phyloP scores from a whole-genome alignment of 2,329 filamentous ascomycete genomes.

The Chaetomium globosum region DNA sequence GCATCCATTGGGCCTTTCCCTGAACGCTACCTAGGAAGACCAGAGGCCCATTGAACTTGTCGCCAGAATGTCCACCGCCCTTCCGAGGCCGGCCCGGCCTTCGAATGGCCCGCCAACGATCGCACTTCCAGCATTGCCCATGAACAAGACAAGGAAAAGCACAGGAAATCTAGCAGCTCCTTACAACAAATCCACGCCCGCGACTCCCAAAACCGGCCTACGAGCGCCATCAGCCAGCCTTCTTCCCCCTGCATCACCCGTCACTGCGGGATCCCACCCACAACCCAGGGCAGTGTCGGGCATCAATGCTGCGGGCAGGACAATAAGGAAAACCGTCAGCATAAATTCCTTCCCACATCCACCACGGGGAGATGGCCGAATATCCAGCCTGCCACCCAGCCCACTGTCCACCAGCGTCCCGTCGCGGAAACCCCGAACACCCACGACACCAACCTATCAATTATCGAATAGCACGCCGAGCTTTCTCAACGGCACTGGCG shows the following conservation, averaged over 20 bases:
- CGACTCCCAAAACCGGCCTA: constrained; percentile 59
- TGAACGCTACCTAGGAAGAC: neutral
- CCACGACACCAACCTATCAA: constrained; percentile 57
- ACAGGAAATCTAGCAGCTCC: constrained; percentile 52
- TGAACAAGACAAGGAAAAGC: constrained; percentile 72
- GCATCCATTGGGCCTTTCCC: constrained; percentile 8
- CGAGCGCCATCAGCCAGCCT: constrained; percentile 63
- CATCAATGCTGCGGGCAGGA: constrained; percentile 64
- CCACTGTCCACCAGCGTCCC: constrained; percentile 58
- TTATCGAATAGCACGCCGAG: constrained; percentile 64
- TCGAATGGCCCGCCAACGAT: constrained; percentile 71
- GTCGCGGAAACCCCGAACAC: constrained; percentile 58
- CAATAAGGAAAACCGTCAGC: constrained; percentile 83
- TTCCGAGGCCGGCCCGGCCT: constrained; percentile 68
- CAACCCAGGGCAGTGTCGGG: constrained; percentile 59
- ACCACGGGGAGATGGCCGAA: constrained; percentile 66
- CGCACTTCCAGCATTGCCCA: constrained; percentile 73
- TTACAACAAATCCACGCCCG: constrained; percentile 47
- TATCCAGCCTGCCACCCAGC: constrained; percentile 64
- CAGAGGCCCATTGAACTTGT: constrained; percentile 18
- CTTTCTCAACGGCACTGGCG: constrained; percentile 75
- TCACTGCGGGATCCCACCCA: constrained; percentile 57
- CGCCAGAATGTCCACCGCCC: constrained; percentile 57
- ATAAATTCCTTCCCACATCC: constrained; percentile 94
- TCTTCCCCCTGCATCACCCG: constrained; percentile 55